Percentiles rank a stretch among this genome's conserved stretches.
These are phyloP conservation scores for Aspergillus steynii DNA, from an alignment of 495 filamentous ascomycete genomes.

Conservation along the genomic window DNA sequence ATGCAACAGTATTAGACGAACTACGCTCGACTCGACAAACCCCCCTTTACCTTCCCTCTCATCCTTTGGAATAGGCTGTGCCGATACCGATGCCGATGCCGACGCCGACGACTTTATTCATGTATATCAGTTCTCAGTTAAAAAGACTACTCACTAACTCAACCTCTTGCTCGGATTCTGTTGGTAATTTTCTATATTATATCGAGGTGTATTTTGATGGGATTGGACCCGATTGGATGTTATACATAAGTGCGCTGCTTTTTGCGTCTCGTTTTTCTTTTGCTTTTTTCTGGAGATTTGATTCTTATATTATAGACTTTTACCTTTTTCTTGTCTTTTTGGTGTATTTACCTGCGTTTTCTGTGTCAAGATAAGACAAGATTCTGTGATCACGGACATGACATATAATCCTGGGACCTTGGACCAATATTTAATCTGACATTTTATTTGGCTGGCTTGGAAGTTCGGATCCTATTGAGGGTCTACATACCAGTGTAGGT, in stretches of 20 bases:
- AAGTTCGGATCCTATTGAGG: neutral
- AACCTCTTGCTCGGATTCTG: neutral
- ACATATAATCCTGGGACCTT: neutral
- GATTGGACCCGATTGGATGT: neutral
- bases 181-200: neutral
- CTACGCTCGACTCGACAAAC: neutral
- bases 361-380: neutral
- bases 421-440: neutral
- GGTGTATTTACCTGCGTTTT: neutral
- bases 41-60: neutral
- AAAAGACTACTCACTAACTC: neutral
- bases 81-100: neutral
- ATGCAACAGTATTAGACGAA: slow-evolving; percentile 42
- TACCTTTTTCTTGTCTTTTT: neutral
- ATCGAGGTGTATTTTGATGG: neutral
- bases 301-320: neutral
- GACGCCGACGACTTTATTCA: neutral
- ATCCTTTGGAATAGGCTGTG: neutral
- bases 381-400: neutral
- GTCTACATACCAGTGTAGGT: neutral
- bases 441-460: neutral
- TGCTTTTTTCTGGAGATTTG: neutral
- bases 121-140: neutral
- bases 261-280: neutral
- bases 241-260: neutral